phyloP scores from a whole-genome alignment of 129 eudicot genomes.

The Flaveria linearis region DNA sequence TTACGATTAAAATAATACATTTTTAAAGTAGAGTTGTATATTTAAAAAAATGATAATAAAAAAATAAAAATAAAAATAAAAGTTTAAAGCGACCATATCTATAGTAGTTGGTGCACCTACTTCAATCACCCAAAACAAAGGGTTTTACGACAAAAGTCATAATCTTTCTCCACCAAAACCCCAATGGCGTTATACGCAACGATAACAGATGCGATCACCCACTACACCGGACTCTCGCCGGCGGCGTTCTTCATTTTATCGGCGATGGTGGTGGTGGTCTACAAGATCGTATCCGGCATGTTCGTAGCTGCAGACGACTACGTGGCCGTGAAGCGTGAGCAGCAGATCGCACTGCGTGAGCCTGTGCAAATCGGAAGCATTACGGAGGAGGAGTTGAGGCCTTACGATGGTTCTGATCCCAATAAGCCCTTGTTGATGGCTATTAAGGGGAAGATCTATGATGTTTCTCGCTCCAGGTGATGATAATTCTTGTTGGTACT shows the following conservation, averaged over 20 bases:
- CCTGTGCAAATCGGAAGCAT: too few species aligned
- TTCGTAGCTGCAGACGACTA: constrained; percentile 70
- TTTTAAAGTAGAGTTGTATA: too few species aligned
- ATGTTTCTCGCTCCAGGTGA: constrained; percentile 84
- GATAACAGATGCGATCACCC: constrained; percentile 39
- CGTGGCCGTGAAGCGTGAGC: constrained; percentile 55
- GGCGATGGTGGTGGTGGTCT: constrained; percentile 57
- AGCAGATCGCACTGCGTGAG: constrained; percentile 14
- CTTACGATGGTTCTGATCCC: constrained; percentile 77
- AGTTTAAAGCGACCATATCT: too few species aligned
- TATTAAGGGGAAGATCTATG: constrained; percentile 82
- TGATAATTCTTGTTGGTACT: neutral
- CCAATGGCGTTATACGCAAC: constrained; percentile 35
- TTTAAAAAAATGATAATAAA: too few species aligned
- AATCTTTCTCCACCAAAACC: neutral
- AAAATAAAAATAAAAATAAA: too few species aligned
- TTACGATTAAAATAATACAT: too few species aligned
- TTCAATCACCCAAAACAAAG: neutral
- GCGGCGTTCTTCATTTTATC: constrained; percentile 62
- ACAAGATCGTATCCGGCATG: constrained; percentile 63
- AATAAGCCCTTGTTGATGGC: constrained; percentile 85
- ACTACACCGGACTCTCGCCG: constrained; percentile 81
- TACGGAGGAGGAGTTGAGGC: constrained; percentile 41
- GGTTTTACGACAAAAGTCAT: neutral
- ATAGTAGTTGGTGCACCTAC: neutral